Conservation (phyloP, 768 basidiomycete species). For the Sarcodon sp. region DNA sequence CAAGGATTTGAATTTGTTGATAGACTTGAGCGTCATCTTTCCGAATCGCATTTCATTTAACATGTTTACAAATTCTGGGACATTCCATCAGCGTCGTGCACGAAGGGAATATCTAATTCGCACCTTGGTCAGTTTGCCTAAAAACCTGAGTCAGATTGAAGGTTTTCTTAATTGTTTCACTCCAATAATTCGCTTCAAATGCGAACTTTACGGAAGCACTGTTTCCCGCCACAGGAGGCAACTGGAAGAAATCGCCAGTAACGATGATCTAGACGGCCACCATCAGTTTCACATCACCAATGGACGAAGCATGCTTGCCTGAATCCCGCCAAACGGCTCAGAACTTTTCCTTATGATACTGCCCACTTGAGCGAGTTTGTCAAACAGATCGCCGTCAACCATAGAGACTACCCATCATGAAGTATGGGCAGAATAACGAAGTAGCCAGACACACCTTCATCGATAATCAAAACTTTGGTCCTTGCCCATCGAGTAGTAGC, state of each 20-base stretch:
- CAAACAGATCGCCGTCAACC: constrained; percentile 89
- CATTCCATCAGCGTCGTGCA: not conserved
- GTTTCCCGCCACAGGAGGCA: constrained; percentile 79
- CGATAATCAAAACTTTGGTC: constrained; percentile 75
- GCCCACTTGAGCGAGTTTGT: constrained; percentile 75
- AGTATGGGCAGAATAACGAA: constrained; percentile 1
- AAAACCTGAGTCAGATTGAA: constrained; percentile 96
- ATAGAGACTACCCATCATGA: constrained; percentile 64
- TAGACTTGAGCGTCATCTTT: constrained; percentile 45
- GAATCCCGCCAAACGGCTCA: constrained; percentile 87
- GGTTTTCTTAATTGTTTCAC: constrained; percentile 56
- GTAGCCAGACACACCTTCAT: constrained; percentile 43
- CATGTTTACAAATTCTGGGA: constrained; percentile 84
- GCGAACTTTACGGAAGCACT: constrained; percentile 61
- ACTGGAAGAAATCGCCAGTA: constrained; percentile 97
- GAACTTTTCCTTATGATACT: constrained; percentile 43
- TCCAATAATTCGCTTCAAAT: constrained; percentile 82
- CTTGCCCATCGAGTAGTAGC: constrained; percentile 68
- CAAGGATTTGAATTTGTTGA: constrained; percentile 58
- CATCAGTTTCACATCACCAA: not conserved
- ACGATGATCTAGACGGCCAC: constrained; percentile 52
- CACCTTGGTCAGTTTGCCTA: constrained; percentile 85
- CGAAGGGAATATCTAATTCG: constrained; percentile 9
- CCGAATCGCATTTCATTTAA: constrained; percentile 98
- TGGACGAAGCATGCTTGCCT: constrained; percentile 29